Evolutionary conservation across 2,329 filamentous ascomycete species (phyloP), one percentile per base, ranked within the genome.

Genomic region (Setomelanomma holmii): DNA sequence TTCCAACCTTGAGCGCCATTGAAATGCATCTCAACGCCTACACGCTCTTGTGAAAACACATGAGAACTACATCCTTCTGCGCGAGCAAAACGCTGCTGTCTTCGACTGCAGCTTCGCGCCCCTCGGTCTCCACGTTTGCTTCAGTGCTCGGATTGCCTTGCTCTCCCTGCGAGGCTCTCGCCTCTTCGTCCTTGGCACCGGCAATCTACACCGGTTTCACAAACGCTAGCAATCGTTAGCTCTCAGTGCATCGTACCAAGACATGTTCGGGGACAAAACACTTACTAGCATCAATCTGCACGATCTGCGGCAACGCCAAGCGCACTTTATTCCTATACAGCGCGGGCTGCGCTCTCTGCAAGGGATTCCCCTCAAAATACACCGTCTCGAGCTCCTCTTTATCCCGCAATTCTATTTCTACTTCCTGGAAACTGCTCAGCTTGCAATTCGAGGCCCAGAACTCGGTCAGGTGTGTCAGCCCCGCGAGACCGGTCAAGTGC

Each of bases 241-340:
- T n/a, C n/a, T n/a, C n/a, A n/a, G n/a, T n/a, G n/a, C n/a, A n/a
- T n/a, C n/a, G n/a, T n/a, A 27, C 6, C 24, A 27, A 27, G 24
- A 27, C 24, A n/a, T n/a, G n/a, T 27, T 27, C 24, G 24, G 6
- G 24, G 12, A 27, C 24, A 27, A 27, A 12, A 27, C 3, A 90
- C 92, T 86, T 82, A 97, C 93, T 96, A 53, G 95, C 95, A 84
- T 99, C 95, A 72, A 99, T 97, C 80, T 99, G 93, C 72, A 85
- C 85, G 45, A 99, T 80, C 74, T 95, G 89, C 51, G 95, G 95
- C 75, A 99, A 76, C 27, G 92, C 89, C 73, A 99, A 77, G 53
- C 89, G 84, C 38, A 99, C 86, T 78, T 99, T 99, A 78, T 97
- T 98, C 68, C 95, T 82, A 76, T 99, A 99, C 55, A 97, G 77